phyloP scores from a whole-genome alignment of 1,284 basidiomycete genomes.

The Ustilago crameri region DNA sequence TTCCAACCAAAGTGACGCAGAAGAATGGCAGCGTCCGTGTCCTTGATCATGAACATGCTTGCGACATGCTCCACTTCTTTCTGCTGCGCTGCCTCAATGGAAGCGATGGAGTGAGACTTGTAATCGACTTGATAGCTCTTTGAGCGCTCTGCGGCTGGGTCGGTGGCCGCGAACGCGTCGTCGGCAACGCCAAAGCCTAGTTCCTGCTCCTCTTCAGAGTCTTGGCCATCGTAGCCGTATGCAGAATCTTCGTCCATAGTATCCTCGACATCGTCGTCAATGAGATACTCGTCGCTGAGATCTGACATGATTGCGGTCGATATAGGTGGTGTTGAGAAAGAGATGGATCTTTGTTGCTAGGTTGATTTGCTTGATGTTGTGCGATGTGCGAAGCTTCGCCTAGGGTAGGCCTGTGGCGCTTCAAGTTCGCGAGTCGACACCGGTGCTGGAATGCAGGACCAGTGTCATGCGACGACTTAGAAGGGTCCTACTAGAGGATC shows the following conservation, averaged over 20 bases:
- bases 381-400: too few relatives aligned
- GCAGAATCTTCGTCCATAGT: slow-evolving; percentile 28
- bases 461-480: too few relatives aligned
- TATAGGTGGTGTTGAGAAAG: too few relatives aligned
- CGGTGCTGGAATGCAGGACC: too few relatives aligned
- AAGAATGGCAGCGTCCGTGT: slow-evolving; percentile 76
- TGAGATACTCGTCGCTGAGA: background rate
- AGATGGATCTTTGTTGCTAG: slow-evolving; percentile 31
- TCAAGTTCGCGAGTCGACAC: too few relatives aligned
- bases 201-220: slow-evolving; percentile 38
- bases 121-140: slow-evolving; percentile 64
- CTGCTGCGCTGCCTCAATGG: slow-evolving; percentile 56
- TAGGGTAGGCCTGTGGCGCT: too few relatives aligned
- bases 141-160: slow-evolving; percentile 43
- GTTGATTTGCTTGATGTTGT: too few relatives aligned
- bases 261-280: slow-evolving; percentile 48
- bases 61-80: slow-evolving; percentile 65
- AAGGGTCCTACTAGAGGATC: too few relatives aligned
- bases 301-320: too few relatives aligned
- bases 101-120: slow-evolving; percentile 49
- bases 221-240: slow-evolving; percentile 49
- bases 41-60: slow-evolving; percentile 64
- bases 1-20: slow-evolving; percentile 92
- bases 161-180: slow-evolving; percentile 48
- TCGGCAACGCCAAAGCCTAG: slow-evolving; percentile 48